phyloP scores from a whole-genome alignment of 1,284 basidiomycete genomes.

The Sporisorium reilianum region DNA sequence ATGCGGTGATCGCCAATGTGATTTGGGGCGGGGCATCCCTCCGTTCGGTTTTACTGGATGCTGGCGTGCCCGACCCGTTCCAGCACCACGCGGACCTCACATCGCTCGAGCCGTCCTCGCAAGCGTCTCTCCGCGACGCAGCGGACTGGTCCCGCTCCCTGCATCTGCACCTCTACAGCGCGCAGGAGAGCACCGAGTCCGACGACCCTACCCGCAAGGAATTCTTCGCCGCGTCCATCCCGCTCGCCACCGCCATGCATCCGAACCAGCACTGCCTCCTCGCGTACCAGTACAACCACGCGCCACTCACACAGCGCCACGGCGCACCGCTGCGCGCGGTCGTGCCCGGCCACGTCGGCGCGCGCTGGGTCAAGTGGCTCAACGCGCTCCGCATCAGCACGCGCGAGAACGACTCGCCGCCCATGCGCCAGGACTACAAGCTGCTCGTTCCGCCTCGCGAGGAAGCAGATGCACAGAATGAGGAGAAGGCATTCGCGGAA shows the following conservation, averaged over 20 bases:
- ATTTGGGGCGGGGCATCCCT: conserved; percentile 48
- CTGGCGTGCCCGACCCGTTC: conserved; percentile 49
- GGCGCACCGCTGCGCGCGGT: conserved; percentile 78
- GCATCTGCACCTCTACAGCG: conserved; percentile 47
- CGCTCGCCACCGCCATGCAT: conserved; percentile 50
- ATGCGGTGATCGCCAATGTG: conserved; percentile 51
- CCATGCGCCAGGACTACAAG: conserved; percentile 39
- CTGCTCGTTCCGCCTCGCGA: conserved; percentile 17
- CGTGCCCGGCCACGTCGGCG: conserved; percentile 79
- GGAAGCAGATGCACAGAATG: conserved; percentile 76
- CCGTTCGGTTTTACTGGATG: conserved; percentile 36
- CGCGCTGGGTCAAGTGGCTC: conserved; percentile 83
- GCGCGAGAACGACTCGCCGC: conserved; percentile 26
- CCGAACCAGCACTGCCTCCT: conserved; percentile 51
- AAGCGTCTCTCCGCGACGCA: conserved; percentile 9
- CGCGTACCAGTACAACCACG: conserved; percentile 66
- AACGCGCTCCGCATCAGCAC: conserved; percentile 68
- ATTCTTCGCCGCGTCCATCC: conserved; percentile 48
- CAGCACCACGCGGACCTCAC: conserved; percentile 25
- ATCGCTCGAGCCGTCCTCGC: conserved; percentile 29
- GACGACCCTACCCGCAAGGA: conserved; percentile 30
- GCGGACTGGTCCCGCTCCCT: conserved; percentile 31
- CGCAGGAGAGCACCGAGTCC: conserved; percentile 49
- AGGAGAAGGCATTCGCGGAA: conserved; percentile 18
- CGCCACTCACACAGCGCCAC: conserved; percentile 75